Evolutionary conservation across 2,329 filamentous ascomycete species (phyloP).

Genomic region (Thielaviopsis ethacetica): DNA sequence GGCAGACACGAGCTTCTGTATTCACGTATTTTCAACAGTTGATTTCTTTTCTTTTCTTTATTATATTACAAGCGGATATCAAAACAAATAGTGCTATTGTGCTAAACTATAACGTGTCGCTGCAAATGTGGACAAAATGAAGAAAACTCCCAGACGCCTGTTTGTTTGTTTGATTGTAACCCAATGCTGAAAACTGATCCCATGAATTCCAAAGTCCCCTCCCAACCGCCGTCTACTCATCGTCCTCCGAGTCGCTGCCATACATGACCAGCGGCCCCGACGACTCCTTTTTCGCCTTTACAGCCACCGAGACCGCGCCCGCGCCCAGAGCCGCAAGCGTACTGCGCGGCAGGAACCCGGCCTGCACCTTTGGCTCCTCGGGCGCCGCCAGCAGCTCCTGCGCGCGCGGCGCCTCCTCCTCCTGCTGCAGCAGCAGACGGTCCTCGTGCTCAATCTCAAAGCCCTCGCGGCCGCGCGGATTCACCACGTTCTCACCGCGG

Average conservation of each 20-base stretch:
- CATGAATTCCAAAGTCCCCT: not conserved
- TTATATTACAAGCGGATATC: slow-evolving; percentile 13
- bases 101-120: not conserved
- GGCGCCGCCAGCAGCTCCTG: not conserved
- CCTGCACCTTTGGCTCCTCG: slow-evolving; percentile 21
- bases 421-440: slow-evolving; percentile 39
- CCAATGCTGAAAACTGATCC: slow-evolving; percentile 6
- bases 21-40: slow-evolving; percentile 77
- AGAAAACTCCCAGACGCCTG: slow-evolving; percentile 10
- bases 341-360: slow-evolving; percentile 64
- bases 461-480: slow-evolving; percentile 39
- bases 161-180: slow-evolving; percentile 1
- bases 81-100: not conserved
- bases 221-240: slow-evolving; percentile 12
- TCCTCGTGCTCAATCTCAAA: slow-evolving; percentile 45
- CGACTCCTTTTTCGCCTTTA: slow-evolving; percentile 34
- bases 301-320: slow-evolving; percentile 35
- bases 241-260: slow-evolving; percentile 46
- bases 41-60: slow-evolving; percentile 11
- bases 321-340: slow-evolving; percentile 64
- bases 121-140: not conserved
- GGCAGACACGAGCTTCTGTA: slow-evolving; percentile 71
- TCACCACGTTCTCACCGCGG: slow-evolving; percentile 52
- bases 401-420: slow-evolving; percentile 30
- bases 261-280: slow-evolving; percentile 72